Evolutionary conservation across 2,329 filamentous ascomycete genomes (phyloP).

Genomic region (Arthrinium phaeospermum): DNA sequence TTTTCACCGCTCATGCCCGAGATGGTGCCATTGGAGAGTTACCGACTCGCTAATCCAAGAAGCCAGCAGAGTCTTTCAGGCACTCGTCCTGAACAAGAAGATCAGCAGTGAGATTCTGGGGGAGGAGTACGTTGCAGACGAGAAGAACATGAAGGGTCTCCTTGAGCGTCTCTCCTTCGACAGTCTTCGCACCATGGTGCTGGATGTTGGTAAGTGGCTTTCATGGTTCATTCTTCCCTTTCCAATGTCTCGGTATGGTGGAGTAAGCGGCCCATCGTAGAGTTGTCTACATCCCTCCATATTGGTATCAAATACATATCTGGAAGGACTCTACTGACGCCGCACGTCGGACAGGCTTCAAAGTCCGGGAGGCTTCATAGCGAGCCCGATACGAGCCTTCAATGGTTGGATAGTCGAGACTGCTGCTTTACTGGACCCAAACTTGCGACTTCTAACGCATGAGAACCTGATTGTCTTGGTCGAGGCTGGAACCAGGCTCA

Average conservation of each 20-base stretch:
- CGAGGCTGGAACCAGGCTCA: slow-evolving; percentile 40
- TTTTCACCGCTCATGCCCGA: slow-evolving; percentile 56
- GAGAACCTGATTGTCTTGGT: slow-evolving; percentile 50
- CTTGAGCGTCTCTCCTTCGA: slow-evolving; percentile 50
- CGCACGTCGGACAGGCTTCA: slow-evolving; percentile 33
- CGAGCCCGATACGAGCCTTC: slow-evolving; percentile 62
- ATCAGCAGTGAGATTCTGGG: slow-evolving; percentile 45
- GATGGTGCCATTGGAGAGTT: slow-evolving; percentile 55
- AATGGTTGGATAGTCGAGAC: slow-evolving; percentile 64
- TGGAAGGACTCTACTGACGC: background rate
- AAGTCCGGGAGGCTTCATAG: slow-evolving; percentile 54
- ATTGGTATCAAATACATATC: background rate
- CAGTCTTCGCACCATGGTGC: slow-evolving; percentile 51
- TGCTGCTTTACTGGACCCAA: slow-evolving; percentile 43
- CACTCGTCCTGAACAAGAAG: slow-evolving; percentile 66
- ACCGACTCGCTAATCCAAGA: slow-evolving; percentile 77
- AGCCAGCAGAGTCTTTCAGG: slow-evolving; percentile 73
- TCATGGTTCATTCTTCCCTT: background rate
- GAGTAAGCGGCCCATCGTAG: background rate
- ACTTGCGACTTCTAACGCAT: slow-evolving; percentile 42
- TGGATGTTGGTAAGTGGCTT: slow-evolving; percentile 43
- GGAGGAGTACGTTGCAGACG: slow-evolving; percentile 10
- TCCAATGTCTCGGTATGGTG: background rate
- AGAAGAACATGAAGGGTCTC: slow-evolving; percentile 27
- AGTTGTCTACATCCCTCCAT: background rate